Base-by-base conservation (phyloP, 1,139 yeast species). In the Taphrina wiesneri region DNA sequence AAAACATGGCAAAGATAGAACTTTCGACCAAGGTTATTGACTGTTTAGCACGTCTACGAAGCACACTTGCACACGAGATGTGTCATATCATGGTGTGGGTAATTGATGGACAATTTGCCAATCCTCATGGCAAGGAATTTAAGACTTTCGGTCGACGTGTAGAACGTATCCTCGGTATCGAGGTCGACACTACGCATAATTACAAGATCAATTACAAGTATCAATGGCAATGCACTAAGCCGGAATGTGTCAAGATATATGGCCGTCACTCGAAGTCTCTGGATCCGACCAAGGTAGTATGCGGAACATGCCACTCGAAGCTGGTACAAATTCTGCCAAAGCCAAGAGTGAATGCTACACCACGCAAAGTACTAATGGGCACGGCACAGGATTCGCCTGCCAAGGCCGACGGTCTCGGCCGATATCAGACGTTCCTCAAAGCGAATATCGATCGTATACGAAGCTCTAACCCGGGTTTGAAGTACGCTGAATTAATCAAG, bases 11-110 rank as follows among this genome's bases (percentile, higher is more conserved):
- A 3, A 43, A n/a, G 26, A 62, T 66, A 19, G 68, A 66, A 25
- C 28, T 66, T n/a, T 66, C 68, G n/a, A 36, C 65, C 47, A 66
- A 66, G 47, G 66, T 66, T 17, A 57, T 66, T 19, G 68, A 62
- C 28, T 47, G 43, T 11, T 26, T 54, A 28, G 63, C 36, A 4
- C 56, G 57, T 6, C 66, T 66, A 4, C 39, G 54, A 21, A 56
- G 52, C 25, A 66, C 68, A 3, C 34, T 66, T 6, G 66, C 66
- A 3, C 68, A 66, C 26, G 68, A 66, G 56, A 30, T 62, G 32
- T 66, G 68, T 23, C 68, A 66, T 25, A 25, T 66, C 11, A 19
- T 63, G 39, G 57, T 61, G 23, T 66, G 68, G 68, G 39, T 54
- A 34, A 36, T 62, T 9, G 41, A 56, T 32, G 62, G 26, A 1